These are phyloP conservation scores for Citrus cavaleriei DNA, from an alignment of 345 rosid species.

Conservation along the genomic window DNA sequence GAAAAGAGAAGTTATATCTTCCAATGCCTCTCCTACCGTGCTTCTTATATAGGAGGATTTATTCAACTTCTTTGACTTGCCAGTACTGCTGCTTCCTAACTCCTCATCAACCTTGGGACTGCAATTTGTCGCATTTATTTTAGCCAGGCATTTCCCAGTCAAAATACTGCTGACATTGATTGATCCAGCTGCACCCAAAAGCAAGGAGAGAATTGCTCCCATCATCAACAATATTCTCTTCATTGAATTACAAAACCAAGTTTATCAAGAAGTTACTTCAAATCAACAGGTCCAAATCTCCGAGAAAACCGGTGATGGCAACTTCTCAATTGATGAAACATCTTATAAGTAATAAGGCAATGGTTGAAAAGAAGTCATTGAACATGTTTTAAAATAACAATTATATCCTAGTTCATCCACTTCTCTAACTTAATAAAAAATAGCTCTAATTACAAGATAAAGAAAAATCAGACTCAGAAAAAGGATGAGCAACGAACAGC, in stretches of 20 bases:
- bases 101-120: constrained; percentile 36
- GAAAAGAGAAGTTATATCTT: constrained; percentile 90
- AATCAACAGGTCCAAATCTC: not conserved
- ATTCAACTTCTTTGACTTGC: constrained; percentile 29
- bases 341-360: not conserved
- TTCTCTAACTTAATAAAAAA: not conserved
- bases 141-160: constrained; percentile 94
- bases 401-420: not conserved
- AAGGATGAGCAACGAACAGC: no score
- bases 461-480: not conserved
- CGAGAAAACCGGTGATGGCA: not conserved
- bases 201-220: not conserved
- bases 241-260: not conserved
- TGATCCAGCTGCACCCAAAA: constrained; percentile 67
- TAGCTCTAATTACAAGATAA: not conserved
- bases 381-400: not conserved
- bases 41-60: constrained; percentile 36
- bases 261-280: not conserved
- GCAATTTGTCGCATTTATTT: constrained; percentile 65
- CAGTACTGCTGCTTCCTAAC: constrained; percentile 36
- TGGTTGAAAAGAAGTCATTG: not conserved
- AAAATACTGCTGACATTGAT: constrained; percentile 88
- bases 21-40: constrained; percentile 70
- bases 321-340: not conserved
- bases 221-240: not conserved